Conservation (phyloP, 2,329 filamentous ascomycete genomes). For the Colletotrichum sp. region DNA sequence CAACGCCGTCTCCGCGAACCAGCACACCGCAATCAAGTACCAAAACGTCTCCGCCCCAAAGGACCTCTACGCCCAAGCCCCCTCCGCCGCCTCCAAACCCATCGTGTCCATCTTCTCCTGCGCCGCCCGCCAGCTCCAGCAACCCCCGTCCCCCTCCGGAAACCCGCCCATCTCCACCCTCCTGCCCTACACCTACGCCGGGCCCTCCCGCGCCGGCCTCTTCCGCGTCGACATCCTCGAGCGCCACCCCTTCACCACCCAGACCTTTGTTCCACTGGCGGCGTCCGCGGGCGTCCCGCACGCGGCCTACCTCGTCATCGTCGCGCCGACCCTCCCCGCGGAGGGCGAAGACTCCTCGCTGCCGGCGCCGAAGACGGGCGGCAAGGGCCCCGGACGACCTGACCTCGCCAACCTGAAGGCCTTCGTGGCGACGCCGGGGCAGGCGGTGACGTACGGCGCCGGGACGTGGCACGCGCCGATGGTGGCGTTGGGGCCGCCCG, state of each 20-base stretch:
- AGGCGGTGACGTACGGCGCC: slow-evolving; percentile 90
- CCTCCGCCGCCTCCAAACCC: slow-evolving; percentile 62
- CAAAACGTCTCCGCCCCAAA: slow-evolving; percentile 75
- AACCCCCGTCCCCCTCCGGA: not conserved
- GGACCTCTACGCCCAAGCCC: slow-evolving; percentile 72
- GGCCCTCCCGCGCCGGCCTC: slow-evolving; percentile 12
- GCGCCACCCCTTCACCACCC: slow-evolving; percentile 90
- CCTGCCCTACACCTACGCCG: slow-evolving; percentile 18
- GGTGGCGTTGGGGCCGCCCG: slow-evolving; percentile 74
- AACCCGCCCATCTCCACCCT: slow-evolving; percentile 17
- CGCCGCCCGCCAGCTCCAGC: slow-evolving; percentile 62
- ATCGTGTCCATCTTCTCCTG: slow-evolving; percentile 92
- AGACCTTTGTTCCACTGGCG: slow-evolving; percentile 85
- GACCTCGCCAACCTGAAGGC: slow-evolving; percentile 74
- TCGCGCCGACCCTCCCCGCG: slow-evolving; percentile 71
- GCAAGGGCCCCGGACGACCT: slow-evolving; percentile 65
- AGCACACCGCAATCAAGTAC: slow-evolving; percentile 89
- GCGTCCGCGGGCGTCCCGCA: slow-evolving; percentile 26
- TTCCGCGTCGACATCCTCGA: slow-evolving; percentile 81
- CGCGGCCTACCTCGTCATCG: slow-evolving; percentile 79
- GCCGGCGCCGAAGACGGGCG: slow-evolving; percentile 32
- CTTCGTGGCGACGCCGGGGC: slow-evolving; percentile 77
- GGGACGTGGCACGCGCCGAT: slow-evolving; percentile 98
- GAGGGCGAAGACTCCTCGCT: slow-evolving; percentile 36
- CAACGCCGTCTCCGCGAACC: slow-evolving; percentile 71